Percentiles rank a stretch among this genome's conserved stretches.
phyloP scores from a whole-genome alignment of 139 green algal genomes.

The Eudorina sp. region DNA sequence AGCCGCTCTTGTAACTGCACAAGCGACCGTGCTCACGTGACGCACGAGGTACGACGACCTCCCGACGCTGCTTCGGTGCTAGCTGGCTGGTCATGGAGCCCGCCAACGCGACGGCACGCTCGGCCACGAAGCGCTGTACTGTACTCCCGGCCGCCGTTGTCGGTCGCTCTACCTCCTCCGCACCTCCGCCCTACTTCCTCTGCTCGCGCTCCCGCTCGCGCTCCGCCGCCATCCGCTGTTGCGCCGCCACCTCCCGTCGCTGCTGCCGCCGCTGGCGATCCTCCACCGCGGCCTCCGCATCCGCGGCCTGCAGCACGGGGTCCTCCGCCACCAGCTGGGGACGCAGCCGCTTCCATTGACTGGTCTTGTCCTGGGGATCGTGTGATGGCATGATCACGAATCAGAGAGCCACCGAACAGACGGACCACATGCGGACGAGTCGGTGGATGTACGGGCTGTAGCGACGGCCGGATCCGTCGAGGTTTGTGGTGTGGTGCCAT shows the following conservation, averaged over 20 bases:
- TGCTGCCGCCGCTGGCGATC: constrained; percentile 12
- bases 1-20: too few relatives aligned
- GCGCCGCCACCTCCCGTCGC: not conserved
- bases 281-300: not conserved
- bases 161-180: too few relatives aligned
- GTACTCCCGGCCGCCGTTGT: too few relatives aligned
- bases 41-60: too few relatives aligned
- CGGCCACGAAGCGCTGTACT: too few relatives aligned
- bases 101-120: too few relatives aligned
- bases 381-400: not conserved
- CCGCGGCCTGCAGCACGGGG: constrained; percentile 12
- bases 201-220: not conserved
- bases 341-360: constrained; percentile 52
- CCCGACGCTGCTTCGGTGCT: too few relatives aligned
- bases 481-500: too few relatives aligned
- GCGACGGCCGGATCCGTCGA: too few relatives aligned
- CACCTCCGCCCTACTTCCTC: not conserved
- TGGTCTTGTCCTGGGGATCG: constrained; percentile 51
- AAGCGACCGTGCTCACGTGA: too few relatives aligned
- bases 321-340: constrained; percentile 54
- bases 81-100: too few relatives aligned
- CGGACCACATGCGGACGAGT: not conserved
- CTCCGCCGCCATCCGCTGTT: not conserved
- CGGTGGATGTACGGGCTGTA: too few relatives aligned
- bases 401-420: not conserved